Evolutionary conservation across 495 filamentous ascomycete species (phyloP).

Genomic region (Aspergillus hancockii): DNA sequence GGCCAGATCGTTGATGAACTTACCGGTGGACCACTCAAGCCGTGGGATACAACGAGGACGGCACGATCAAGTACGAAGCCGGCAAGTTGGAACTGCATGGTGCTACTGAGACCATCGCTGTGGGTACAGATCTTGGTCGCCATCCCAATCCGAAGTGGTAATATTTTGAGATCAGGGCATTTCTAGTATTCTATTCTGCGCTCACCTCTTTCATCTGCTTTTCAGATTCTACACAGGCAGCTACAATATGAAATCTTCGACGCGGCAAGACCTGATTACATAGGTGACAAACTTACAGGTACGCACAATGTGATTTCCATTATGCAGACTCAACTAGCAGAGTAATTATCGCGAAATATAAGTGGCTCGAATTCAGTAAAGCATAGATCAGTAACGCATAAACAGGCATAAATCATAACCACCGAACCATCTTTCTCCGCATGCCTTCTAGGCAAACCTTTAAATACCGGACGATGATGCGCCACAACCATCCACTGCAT

Average conservation of each 20-base stretch:
- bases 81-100: slow-evolving; percentile 15
- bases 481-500: too few relatives aligned
- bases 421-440: too few relatives aligned
- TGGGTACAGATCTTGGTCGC: background rate
- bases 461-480: too few relatives aligned
- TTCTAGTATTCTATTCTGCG: too few relatives aligned
- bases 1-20: slow-evolving; percentile 46
- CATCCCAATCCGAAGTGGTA: background rate
- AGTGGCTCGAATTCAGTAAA: background rate
- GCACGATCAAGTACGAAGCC: slow-evolving; percentile 27
- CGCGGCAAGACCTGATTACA: too few relatives aligned
- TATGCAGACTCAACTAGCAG: background rate
- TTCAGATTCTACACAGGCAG: too few relatives aligned
- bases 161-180: too few relatives aligned
- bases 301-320: too few relatives aligned
- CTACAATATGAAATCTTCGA: too few relatives aligned
- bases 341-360: background rate
- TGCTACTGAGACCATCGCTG: background rate
- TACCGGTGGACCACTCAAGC: slow-evolving; percentile 49
- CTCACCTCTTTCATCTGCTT: too few relatives aligned
- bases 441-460: too few relatives aligned
- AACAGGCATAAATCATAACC: background rate
- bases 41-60: slow-evolving; percentile 27
- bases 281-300: too few relatives aligned
- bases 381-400: background rate